Evolutionary conservation across 2,329 filamentous ascomycete genomes (phyloP).

Genomic region (Xylariaceae sp.): DNA sequence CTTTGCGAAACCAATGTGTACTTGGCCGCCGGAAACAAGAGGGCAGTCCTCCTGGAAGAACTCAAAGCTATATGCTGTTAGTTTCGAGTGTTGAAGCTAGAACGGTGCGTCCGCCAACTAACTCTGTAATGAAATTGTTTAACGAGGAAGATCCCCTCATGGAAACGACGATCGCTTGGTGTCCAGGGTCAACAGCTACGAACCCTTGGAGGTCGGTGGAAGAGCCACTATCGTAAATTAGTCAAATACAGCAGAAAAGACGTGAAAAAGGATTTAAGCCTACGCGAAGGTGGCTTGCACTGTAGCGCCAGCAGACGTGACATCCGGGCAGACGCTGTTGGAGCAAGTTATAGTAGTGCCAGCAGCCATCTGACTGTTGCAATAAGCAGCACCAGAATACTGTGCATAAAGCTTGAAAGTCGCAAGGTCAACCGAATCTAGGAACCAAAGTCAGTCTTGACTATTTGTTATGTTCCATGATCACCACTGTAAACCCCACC

Average conservation of each 20-base stretch:
- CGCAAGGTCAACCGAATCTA: conserved; percentile 29
- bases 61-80: conserved; percentile 31
- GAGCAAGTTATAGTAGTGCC: conserved; percentile 44
- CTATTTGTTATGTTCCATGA: background rate
- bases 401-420: conserved; percentile 49
- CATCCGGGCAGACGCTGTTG: conserved; percentile 41
- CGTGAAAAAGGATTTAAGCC: background rate
- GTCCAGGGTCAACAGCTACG: conserved; percentile 47
- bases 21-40: conserved; percentile 45
- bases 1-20: conserved; percentile 58
- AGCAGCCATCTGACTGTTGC: conserved; percentile 43
- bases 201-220: conserved; percentile 49
- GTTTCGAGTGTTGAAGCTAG: too few relatives aligned
- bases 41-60: conserved; percentile 38
- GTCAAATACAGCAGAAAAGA: background rate
- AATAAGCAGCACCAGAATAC: conserved; percentile 53
- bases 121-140: conserved; percentile 61
- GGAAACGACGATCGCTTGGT: conserved; percentile 55
- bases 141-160: conserved; percentile 58
- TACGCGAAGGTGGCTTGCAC: conserved; percentile 37
- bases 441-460: conserved; percentile 22
- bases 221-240: conserved; percentile 34
- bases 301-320: conserved; percentile 42
- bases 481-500: too few relatives aligned
- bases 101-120: conserved; percentile 11